Evolutionary conservation across 805 yeast species (phyloP), one percentile per base, ranked within the genome.

Genomic region (Zygoascus tannicola): DNA sequence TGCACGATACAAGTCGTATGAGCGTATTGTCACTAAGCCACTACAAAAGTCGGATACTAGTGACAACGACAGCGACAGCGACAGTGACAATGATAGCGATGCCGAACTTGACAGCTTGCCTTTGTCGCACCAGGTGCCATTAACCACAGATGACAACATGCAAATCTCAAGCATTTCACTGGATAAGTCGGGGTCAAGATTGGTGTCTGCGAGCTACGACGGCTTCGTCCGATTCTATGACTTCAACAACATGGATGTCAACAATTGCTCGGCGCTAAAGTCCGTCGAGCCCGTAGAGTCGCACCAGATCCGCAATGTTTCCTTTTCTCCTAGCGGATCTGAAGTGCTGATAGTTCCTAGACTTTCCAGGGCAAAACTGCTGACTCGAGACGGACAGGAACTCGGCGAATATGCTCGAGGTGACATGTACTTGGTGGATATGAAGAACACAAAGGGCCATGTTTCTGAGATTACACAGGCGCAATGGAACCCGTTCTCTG

Each of bases 361-460:
- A 14, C 35, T 52, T 12, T 41, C 54, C 10, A 50, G 52, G 38
- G 55, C 64, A 4, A 48, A 46, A 40, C 45, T 62, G 1, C 51
- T 37, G 35, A 44, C 57, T 12, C 41, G 62, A 20, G 59, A 59
- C 35, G 65, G 65, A 4, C 38, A 40, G 2, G 53, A 50, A 32
- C 41, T 54, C 22, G 36, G 32, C 15, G 58, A 56, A 35, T 63
- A 45, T 35, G 49, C 41, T 8, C 50, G 54, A 3, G 68, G 68
- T 2, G 68, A 64, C 38, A 57, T 56, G 59, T 64, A 65, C 47
- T 44, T 64, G 19, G 54, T 57, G 16, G 67, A 65, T 35, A 50
- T 64, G 53, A 51, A 52, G 38, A 60, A 62, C 41, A 64, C 68
- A 5, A 54, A 52, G 32, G 68, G 68, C 16, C 68, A 64, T 46